phyloP scores from a whole-genome alignment of 2,329 filamentous ascomycete species.

The Exophiala xenobiotica region DNA sequence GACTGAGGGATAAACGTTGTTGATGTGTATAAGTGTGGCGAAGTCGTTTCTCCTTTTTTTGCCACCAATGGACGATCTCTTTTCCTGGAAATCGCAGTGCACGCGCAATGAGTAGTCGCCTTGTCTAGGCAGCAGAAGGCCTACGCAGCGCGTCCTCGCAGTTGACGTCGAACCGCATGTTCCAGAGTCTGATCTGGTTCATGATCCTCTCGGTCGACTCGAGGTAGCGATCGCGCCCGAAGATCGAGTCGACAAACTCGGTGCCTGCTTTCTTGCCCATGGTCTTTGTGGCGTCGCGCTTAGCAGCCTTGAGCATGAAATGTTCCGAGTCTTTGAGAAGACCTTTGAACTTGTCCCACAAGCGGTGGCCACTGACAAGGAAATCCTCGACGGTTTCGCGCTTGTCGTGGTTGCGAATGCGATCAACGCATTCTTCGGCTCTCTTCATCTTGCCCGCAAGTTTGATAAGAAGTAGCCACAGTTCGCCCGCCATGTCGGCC shows the following conservation, averaged over 20 bases:
- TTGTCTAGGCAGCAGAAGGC: conserved; percentile 41
- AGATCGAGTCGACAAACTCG: conserved; percentile 95
- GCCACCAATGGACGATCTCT: conserved; percentile 9
- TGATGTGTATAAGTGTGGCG: conserved; percentile 13
- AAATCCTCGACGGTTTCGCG: conserved; percentile 85
- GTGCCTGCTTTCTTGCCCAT: conserved; percentile 90
- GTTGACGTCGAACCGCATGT: conserved; percentile 91
- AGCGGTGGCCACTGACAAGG: conserved; percentile 79
- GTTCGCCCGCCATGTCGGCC: conserved; percentile 85
- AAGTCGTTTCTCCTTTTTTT: conserved; percentile 10
- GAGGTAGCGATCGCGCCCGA: conserved; percentile 85
- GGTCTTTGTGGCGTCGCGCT: conserved; percentile 66
- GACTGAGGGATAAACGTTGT: background rate
- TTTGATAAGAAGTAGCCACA: conserved; percentile 94
- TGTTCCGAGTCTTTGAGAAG: conserved; percentile 88
- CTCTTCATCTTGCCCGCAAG: conserved; percentile 91
- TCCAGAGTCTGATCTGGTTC: conserved; percentile 83
- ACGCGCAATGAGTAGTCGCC: too few relatives aligned
- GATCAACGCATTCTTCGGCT: conserved; percentile 72
- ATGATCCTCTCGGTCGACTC: conserved; percentile 91
- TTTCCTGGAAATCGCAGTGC: too few relatives aligned
- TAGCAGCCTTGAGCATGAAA: conserved; percentile 89
- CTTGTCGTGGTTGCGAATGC: conserved; percentile 71
- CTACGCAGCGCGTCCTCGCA: conserved; percentile 79
- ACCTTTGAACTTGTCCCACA: conserved; percentile 80